Evolutionary conservation across 129 eudicot species (phyloP).

Genomic region (Flaveria trinervia): DNA sequence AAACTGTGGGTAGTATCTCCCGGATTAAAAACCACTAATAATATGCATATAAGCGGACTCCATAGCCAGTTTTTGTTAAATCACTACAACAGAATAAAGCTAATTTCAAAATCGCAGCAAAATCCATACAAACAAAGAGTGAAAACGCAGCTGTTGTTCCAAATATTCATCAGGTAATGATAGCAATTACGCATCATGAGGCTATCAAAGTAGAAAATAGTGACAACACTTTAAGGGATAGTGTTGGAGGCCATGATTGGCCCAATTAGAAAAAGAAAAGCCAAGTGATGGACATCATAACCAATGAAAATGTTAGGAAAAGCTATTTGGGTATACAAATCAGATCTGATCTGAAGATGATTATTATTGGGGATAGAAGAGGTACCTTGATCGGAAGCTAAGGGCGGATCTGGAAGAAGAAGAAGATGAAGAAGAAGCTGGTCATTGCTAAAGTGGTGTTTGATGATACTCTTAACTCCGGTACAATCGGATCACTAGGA

Average conservation of each 20-base stretch:
- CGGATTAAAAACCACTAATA: background rate
- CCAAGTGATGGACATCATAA: background rate
- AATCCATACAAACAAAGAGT: background rate
- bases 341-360: conserved; percentile 33
- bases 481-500: conserved; percentile 26
- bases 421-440: conserved; percentile 19
- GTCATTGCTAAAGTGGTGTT: conserved; percentile 15
- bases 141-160: conserved; percentile 3
- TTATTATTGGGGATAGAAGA: background rate
- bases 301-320: background rate
- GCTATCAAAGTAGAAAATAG: background rate
- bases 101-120: background rate
- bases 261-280: background rate
- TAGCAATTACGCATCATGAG: conserved; percentile 7
- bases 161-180: background rate
- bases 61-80: background rate
- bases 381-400: conserved; percentile 33
- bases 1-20: background rate
- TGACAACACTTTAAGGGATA: background rate
- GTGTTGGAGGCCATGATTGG: background rate
- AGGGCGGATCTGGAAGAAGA: conserved; percentile 30
- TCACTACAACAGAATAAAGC: background rate
- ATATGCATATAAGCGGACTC: background rate
- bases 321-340: background rate
- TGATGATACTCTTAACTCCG: conserved; percentile 7